Percentiles rank a stretch among this genome's conserved stretches.
Evolutionary conservation across 257 asterid species (phyloP).

Genomic region (Plantago elongata): DNA sequence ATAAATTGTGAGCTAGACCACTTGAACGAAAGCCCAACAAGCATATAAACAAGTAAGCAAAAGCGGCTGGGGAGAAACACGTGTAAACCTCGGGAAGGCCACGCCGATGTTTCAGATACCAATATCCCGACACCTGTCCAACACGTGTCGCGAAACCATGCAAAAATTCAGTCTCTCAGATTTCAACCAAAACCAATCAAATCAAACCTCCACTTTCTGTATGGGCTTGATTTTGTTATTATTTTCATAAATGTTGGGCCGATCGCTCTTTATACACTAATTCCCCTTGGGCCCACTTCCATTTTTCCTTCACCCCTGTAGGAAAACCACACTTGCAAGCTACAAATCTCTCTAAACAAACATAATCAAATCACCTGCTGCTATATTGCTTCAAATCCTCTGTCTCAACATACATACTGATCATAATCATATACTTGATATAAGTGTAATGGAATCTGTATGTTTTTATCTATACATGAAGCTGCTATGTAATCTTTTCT

Average conservation of each 20-base stretch:
- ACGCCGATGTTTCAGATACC: slow-evolving; percentile 11
- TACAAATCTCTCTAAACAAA: not conserved
- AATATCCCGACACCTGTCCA: slow-evolving; percentile 33
- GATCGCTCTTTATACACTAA: not conserved
- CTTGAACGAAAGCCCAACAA: not conserved
- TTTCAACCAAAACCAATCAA: not conserved
- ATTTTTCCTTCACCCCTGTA: slow-evolving; percentile 3
- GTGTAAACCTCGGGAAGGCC: slow-evolving; percentile 28
- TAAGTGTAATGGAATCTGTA: no score
- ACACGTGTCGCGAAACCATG: slow-evolving; percentile 48
- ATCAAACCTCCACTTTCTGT: not conserved
- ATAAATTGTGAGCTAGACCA: not conserved
- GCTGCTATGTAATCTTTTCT: not conserved
- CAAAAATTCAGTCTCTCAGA: slow-evolving; percentile 14
- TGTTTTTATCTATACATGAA: not conserved
- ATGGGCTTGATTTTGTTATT: slow-evolving; percentile 9
- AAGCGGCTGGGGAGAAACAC: slow-evolving; percentile 27
- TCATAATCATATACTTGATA: no score
- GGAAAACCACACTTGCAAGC: slow-evolving; percentile 7
- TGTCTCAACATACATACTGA: not conserved
- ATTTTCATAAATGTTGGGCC: slow-evolving; percentile 12
- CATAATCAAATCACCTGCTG: no score
- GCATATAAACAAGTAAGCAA: not conserved
- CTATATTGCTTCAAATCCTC: not conserved
- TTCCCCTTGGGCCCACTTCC: not conserved